A percentile compares a stretch with the other conserved stretches of the same genome.
phyloP scores from a whole-genome alignment of 2,329 filamentous ascomycete species.

The Teratosphaeria pseudoeucalypti region DNA sequence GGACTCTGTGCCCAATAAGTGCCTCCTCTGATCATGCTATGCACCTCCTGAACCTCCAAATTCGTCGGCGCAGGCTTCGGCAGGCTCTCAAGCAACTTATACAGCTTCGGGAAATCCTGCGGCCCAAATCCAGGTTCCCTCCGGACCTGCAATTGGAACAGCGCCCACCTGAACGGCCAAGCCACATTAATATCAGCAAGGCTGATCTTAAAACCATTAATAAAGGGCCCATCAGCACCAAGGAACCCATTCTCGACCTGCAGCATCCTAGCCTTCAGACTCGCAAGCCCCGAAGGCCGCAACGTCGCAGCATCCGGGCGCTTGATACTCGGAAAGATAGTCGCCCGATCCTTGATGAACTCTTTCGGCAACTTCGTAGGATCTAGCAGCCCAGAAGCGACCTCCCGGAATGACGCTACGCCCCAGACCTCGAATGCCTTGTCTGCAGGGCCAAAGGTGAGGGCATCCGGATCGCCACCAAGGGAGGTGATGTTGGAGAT shows the following conservation, averaged over 20 bases:
- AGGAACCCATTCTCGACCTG: conserved; percentile 17
- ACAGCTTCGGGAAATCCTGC: conserved; percentile 16
- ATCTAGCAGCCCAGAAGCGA: conserved; percentile 14
- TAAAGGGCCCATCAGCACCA: conserved; percentile 9
- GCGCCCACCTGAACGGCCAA: conserved; percentile 16
- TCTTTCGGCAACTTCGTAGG: conserved; percentile 10
- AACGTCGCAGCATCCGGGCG: conserved; percentile 13
- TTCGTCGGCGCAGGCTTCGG: conserved; percentile 11
- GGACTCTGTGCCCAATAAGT: conserved; percentile 10
- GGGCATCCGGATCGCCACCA: neutral
- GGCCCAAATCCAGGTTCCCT: conserved; percentile 15
- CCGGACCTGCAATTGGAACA: conserved; percentile 12
- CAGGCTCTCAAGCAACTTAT: conserved; percentile 15
- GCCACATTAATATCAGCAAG: conserved; percentile 20
- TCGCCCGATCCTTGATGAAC: conserved; percentile 19
- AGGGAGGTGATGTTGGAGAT: conserved; percentile 10
- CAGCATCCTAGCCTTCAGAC: conserved; percentile 11
- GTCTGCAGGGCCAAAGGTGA: conserved; percentile 13
- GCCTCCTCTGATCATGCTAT: conserved; percentile 12
- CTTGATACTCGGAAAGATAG: conserved; percentile 17
- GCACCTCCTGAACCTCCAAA: conserved; percentile 15
- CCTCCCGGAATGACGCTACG: conserved; percentile 13
- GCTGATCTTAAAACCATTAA: conserved; percentile 12
- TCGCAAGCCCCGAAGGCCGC: conserved; percentile 13
- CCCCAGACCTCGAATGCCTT: conserved; percentile 21